These are phyloP conservation scores for Ampelocalamus luodianensis DNA, from an alignment of 176 grass and related monocot genomes.

Conservation along the genomic window DNA sequence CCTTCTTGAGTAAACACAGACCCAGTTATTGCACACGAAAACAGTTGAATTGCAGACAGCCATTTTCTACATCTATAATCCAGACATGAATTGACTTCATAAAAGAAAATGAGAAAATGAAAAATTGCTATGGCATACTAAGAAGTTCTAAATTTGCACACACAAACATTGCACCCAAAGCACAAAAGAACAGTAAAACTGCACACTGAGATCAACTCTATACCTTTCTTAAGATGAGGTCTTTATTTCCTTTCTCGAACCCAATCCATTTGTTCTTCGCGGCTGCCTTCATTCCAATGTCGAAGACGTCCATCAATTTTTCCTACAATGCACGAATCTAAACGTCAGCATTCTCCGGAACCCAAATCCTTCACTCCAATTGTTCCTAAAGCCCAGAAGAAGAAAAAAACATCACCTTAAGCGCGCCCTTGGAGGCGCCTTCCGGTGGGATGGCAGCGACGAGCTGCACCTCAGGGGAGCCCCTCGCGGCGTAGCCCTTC, in stretches of 20 bases:
- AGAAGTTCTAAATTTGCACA: background rate
- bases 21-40: background rate
- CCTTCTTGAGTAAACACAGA: background rate
- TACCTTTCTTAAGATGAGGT: constrained; percentile 65
- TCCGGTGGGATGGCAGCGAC: constrained; percentile 65
- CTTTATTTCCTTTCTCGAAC: constrained; percentile 64
- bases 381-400: background rate
- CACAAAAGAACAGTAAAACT: constrained; percentile 1
- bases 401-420: constrained; percentile 60
- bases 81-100: background rate
- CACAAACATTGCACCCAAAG: background rate
- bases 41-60: background rate
- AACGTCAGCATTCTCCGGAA: constrained; percentile 22
- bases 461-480: constrained; percentile 75
- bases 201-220: constrained; percentile 3
- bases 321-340: constrained; percentile 46
- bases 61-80: background rate
- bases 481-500: constrained; percentile 60
- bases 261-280: constrained; percentile 74
- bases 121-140: constrained; percentile 12
- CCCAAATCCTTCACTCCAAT: background rate
- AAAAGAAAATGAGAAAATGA: background rate
- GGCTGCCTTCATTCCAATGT: constrained; percentile 61
- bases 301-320: constrained; percentile 57
- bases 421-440: constrained; percentile 59